These are phyloP conservation scores for Forsythia suspensa DNA, from an alignment of 257 asterid genomes.

Conservation along the genomic window DNA sequence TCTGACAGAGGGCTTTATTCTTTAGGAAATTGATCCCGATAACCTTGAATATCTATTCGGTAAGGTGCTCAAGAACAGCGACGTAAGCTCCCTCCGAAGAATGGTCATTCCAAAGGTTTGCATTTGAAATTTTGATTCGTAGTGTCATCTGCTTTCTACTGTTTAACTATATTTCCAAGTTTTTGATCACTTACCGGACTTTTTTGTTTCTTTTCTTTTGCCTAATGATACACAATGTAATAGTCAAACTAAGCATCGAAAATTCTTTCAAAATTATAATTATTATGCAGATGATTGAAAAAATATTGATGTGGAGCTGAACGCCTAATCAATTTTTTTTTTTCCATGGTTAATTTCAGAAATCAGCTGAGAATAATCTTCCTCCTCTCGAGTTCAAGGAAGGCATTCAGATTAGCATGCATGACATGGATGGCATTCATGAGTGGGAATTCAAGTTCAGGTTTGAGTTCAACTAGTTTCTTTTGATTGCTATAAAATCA, in stretches of 20 bases:
- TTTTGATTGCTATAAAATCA: not conserved
- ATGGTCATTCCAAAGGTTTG: constrained; percentile 50
- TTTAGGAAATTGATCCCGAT: constrained; percentile 34
- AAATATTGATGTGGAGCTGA: not conserved
- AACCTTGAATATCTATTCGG: constrained; percentile 41
- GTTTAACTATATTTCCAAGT: not conserved
- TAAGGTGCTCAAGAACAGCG: constrained; percentile 51
- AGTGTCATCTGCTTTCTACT: not conserved
- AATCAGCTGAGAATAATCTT: constrained; percentile 40
- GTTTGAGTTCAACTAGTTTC: constrained; percentile 5
- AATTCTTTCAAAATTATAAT: not conserved
- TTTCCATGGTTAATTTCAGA: constrained; percentile 27
- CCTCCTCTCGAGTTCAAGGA: constrained; percentile 44
- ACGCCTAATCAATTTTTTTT: not conserved
- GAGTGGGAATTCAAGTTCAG: constrained; percentile 49
- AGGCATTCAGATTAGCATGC: constrained; percentile 41
- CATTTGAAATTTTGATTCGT: not conserved
- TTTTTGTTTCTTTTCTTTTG: too few relatives aligned
- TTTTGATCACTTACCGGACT: not conserved
- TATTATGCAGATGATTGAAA: not conserved
- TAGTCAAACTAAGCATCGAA: too few relatives aligned
- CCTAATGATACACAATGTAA: too few relatives aligned
- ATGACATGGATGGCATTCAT: constrained; percentile 52
- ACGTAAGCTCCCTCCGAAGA: constrained; percentile 44
- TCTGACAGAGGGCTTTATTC: not conserved